These are phyloP conservation scores for Termitomyces sp. DNA, from an alignment of 1,284 basidiomycete genomes.

Conservation along the genomic window DNA sequence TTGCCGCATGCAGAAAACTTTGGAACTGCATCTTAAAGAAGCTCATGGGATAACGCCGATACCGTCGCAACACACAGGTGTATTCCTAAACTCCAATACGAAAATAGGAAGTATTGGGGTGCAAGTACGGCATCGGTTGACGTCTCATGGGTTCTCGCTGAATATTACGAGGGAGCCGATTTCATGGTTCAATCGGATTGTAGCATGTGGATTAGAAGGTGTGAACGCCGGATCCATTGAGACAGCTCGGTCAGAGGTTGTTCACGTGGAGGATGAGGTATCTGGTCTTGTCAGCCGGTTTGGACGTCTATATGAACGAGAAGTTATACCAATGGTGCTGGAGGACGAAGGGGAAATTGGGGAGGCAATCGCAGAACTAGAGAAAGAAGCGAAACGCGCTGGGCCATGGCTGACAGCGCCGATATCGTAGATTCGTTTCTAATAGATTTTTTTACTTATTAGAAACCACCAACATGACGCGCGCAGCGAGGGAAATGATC, in stretches of 20 bases:
- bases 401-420: constrained; percentile 26
- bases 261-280: constrained; percentile 48
- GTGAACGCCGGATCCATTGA: constrained; percentile 73
- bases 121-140: constrained; percentile 90
- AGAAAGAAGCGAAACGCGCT: constrained; percentile 33
- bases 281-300: constrained; percentile 48
- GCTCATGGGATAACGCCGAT: constrained; percentile 49
- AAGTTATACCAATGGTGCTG: constrained; percentile 47
- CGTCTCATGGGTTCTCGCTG: constrained; percentile 92
- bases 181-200: constrained; percentile 81
- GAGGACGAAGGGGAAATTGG: constrained; percentile 45
- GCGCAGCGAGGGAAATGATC: not conserved
- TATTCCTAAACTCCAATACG: constrained; percentile 61
- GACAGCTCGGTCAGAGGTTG: constrained; percentile 31
- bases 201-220: constrained; percentile 90
- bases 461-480: not conserved
- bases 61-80: constrained; percentile 70
- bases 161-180: constrained; percentile 83
- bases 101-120: constrained; percentile 96
- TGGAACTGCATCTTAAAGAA: constrained; percentile 54
- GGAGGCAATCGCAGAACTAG: constrained; percentile 42
- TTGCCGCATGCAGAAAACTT: constrained; percentile 59
- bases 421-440: not conserved
- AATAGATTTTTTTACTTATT: no score
- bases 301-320: constrained; percentile 47